Conservation (phyloP, 768 basidiomycete species). For the Leccinum truebloodii region DNA sequence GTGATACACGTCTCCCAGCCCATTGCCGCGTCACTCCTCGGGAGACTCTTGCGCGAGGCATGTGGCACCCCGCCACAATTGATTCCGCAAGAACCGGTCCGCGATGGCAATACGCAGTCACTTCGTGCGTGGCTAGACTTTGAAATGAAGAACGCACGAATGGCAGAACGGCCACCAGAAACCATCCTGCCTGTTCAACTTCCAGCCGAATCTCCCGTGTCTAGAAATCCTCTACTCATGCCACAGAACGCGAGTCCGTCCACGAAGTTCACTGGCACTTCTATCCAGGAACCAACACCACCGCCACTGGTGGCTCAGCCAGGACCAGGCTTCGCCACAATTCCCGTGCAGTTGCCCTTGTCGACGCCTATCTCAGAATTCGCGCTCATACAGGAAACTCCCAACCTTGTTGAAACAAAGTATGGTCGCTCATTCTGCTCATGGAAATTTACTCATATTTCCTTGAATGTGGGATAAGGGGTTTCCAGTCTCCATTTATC, state of each 20-base stretch:
- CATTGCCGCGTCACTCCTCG: not conserved
- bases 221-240: not conserved
- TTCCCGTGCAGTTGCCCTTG: not conserved
- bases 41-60: slow-evolving; percentile 8
- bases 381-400: not conserved
- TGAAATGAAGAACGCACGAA: not conserved
- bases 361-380: not conserved
- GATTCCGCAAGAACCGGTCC: not conserved
- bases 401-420: not conserved
- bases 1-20: not conserved
- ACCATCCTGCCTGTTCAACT: not conserved
- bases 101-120: not conserved
- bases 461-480: not conserved
- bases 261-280: not conserved
- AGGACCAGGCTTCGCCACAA: not conserved
- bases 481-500: not conserved
- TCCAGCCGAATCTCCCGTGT: not conserved
- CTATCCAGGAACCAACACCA: not conserved
- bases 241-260: not conserved
- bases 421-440: not conserved
- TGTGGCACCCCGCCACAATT: slow-evolving; percentile 1
- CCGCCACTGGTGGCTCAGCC: not conserved
- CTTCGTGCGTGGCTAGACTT: not conserved
- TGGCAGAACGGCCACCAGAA: not conserved
- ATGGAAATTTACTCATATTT: not conserved